phyloP scores from a whole-genome alignment of 306 rosid genomes.

The Ammopiptanthus mongolicus region DNA sequence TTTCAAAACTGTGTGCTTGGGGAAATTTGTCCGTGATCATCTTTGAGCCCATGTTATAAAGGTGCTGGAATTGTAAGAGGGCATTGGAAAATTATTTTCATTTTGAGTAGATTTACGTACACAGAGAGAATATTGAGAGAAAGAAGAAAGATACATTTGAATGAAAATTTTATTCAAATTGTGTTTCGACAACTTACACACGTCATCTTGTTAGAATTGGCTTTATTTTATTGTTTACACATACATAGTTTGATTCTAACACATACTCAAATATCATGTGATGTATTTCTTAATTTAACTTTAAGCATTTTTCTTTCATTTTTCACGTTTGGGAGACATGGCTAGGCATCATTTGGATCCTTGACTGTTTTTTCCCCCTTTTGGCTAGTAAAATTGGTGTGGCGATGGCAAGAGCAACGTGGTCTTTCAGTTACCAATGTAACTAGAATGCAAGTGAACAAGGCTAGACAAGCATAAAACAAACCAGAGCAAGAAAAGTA shows the following conservation, averaged over 20 bases:
- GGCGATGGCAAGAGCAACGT: background rate
- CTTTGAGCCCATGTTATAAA: constrained; percentile 2
- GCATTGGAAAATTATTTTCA: background rate
- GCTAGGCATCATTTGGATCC: background rate
- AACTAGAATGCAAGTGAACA: background rate
- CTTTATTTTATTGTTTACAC: too few relatives aligned
- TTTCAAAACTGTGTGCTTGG: background rate
- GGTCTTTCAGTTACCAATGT: background rate
- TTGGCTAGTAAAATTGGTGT: background rate
- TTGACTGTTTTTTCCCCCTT: background rate
- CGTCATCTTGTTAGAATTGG: too few relatives aligned
- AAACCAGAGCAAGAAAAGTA: constrained; percentile 9
- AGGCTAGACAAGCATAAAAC: constrained; percentile 6
- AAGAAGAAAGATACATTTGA: too few relatives aligned
- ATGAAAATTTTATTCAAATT: too few relatives aligned
- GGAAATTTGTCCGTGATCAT: background rate
- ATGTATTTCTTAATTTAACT: too few relatives aligned
- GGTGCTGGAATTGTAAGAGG: background rate
- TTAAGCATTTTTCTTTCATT: too few relatives aligned
- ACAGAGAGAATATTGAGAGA: too few relatives aligned
- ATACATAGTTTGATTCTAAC: too few relatives aligned
- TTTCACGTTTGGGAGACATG: background rate
- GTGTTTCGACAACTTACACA: too few relatives aligned
- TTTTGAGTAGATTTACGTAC: too few relatives aligned
- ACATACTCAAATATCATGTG: too few relatives aligned